These are phyloP conservation scores for Neurospora sp. DNA, from an alignment of 495 filamentous ascomycete species.

Conservation along the genomic window DNA sequence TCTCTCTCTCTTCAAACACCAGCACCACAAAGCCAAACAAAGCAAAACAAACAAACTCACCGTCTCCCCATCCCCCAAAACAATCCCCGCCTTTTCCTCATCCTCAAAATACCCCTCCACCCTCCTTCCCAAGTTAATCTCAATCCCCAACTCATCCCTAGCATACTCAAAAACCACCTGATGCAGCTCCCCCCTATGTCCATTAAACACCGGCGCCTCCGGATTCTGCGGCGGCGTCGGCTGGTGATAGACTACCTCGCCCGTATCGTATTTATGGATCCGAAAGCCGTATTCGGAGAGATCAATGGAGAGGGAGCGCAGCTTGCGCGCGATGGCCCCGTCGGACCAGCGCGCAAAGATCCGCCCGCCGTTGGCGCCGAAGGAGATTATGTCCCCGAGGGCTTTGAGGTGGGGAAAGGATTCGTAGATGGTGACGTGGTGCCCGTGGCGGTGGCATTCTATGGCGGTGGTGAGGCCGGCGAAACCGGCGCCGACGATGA, in stretches of 20 bases:
- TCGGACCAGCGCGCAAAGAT: constrained; percentile 45
- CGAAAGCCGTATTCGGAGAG: constrained; percentile 44
- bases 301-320: constrained; percentile 44
- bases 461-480: constrained; percentile 52
- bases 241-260: constrained; percentile 51
- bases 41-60: constrained; percentile 5
- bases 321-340: constrained; percentile 34
- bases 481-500: constrained; percentile 51
- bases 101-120: constrained; percentile 50
- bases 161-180: constrained; percentile 50
- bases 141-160: constrained; percentile 42
- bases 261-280: constrained; percentile 52
- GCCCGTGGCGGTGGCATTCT: constrained; percentile 52
- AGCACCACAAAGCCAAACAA: no score
- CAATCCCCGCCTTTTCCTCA: constrained; percentile 40
- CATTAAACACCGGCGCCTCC: constrained; percentile 50
- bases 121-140: constrained; percentile 43
- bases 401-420: constrained; percentile 47
- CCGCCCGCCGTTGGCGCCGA: constrained; percentile 49
- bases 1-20: neutral
- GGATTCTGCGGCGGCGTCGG: constrained; percentile 30
- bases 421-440: constrained; percentile 49
- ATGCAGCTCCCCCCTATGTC: constrained; percentile 51
- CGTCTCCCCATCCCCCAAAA: constrained; percentile 41
- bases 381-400: constrained; percentile 56